Evolutionary conservation across 1,284 basidiomycete species (phyloP), one percentile per base, ranked within the genome.

Genomic region (Thelephora terrestris): DNA sequence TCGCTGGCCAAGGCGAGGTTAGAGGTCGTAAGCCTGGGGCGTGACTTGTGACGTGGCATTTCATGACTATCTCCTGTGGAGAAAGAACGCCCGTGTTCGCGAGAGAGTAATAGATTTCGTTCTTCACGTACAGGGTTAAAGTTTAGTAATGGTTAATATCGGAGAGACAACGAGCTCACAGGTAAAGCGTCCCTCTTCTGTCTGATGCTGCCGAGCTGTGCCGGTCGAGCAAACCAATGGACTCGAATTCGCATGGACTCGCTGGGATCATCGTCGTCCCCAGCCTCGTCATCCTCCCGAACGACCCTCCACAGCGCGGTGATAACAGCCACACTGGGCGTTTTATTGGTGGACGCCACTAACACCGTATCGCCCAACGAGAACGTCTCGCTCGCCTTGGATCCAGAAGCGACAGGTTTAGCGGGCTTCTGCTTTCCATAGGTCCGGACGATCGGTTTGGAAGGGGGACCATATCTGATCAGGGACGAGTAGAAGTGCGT

Each of bases 191-290:
- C 71, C 42, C 79, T 71, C 53, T 73, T 74, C 1, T 74, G 76
- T 25, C 84, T 70, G 47, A 78, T 63, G 24, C 64, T 61, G 3
- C 81, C 72, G 46, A 86, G 66, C 57, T 86, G 78, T 0, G 64
- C 62, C 0, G 81, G 82, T 17, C 77, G 67, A 50, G 81, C 62
- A 56, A 86, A 87, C 84, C 84, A 86, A 54, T 85, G 84, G 27
- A 86, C 62, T 35, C 75, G 71, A 27, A 84, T 62, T 46, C 73
- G 67, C 65, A 78, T 75, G n/a, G 9, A 42, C 5, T 21, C 20
- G 46, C 63, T 69, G 1, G 47, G 43, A 5, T 43, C 47, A 12
- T 51, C 43, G 7, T 45, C 47, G 36, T 32, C 9, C 40, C 56
- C 47, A 47, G 48, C 58, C 40, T 64, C 61, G 14, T 55, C 56